These are phyloP conservation scores for Bombardia bombarda DNA, from an alignment of 495 filamentous ascomycete genomes.

Conservation along the genomic window DNA sequence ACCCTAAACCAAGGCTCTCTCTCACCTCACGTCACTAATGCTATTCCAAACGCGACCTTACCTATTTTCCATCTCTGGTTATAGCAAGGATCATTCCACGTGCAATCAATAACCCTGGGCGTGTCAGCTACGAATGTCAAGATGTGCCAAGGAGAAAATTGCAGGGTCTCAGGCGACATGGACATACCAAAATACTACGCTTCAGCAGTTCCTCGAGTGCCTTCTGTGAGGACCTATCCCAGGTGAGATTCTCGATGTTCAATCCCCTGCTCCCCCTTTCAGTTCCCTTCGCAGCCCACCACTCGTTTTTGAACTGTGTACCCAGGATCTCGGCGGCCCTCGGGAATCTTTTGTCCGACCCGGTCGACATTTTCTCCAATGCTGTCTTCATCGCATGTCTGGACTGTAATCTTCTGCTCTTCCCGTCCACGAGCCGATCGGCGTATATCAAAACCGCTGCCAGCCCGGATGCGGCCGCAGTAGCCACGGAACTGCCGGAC, in stretches of 20 bases:
- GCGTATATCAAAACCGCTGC: conserved; percentile 9
- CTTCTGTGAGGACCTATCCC: neutral
- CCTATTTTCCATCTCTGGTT: too few relatives aligned
- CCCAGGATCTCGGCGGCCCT: neutral
- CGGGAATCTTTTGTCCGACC: neutral
- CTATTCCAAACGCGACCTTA: too few relatives aligned
- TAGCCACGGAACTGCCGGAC: conserved; percentile 8
- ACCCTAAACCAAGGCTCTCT: too few relatives aligned
- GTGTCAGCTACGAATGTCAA: too few relatives aligned
- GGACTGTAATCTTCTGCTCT: neutral
- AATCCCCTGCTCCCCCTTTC: neutral
- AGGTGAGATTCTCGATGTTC: neutral
- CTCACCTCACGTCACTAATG: too few relatives aligned
- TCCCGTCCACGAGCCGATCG: neutral
- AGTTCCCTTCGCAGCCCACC: neutral
- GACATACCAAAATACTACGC: too few relatives aligned
- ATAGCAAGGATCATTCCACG: too few relatives aligned
- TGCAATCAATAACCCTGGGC: too few relatives aligned
- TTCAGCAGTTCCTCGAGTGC: neutral
- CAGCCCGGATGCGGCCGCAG: conserved; percentile 4
- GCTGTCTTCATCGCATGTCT: neutral
- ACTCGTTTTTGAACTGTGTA: neutral
- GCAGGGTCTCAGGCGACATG: too few relatives aligned
- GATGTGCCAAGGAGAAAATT: too few relatives aligned
- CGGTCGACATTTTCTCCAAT: neutral